phyloP scores from a whole-genome alignment of 176 grass and related monocot species.

The Saccharum officinarum region DNA sequence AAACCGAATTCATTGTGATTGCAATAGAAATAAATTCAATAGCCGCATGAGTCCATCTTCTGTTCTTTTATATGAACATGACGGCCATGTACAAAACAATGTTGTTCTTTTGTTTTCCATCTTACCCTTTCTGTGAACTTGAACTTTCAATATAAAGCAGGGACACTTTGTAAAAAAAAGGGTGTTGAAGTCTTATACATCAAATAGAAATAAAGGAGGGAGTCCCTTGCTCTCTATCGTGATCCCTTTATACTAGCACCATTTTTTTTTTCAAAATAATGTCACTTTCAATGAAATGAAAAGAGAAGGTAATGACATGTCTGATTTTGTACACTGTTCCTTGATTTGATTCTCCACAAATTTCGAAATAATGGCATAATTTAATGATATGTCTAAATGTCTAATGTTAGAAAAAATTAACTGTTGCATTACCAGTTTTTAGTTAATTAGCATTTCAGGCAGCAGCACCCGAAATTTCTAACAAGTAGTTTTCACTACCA shows the following conservation, averaged over 20 bases:
- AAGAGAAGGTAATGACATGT: not conserved
- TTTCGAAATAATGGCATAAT: conserved; percentile 4
- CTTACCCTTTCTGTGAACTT: not conserved
- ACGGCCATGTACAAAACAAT: not conserved
- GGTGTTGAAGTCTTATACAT: not conserved
- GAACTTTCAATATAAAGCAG: conserved; percentile 1
- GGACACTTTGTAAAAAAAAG: not conserved
- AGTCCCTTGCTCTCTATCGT: not conserved
- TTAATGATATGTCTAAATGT: not conserved
- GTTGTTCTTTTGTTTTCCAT: not conserved
- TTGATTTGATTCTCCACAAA: conserved; percentile 30
- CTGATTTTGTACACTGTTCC: not conserved
- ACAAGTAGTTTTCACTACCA: not conserved
- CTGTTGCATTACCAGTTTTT: conserved; percentile 6
- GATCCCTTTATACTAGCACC: not conserved
- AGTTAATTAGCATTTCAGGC: conserved; percentile 2
- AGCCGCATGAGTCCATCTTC: not conserved
- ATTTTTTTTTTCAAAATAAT: not conserved
- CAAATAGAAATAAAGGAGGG: not conserved
- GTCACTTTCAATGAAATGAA: conserved; percentile 19
- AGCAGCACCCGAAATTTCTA: not conserved
- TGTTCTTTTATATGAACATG: not conserved
- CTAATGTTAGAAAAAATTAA: not conserved
- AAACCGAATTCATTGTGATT: not conserved
- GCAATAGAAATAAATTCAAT: not conserved